Percentiles rank a stretch among this genome's conserved stretches.
Evolutionary conservation across 352 stramenopile genomes (phyloP).

Genomic region (Plasmopara viticola): DNA sequence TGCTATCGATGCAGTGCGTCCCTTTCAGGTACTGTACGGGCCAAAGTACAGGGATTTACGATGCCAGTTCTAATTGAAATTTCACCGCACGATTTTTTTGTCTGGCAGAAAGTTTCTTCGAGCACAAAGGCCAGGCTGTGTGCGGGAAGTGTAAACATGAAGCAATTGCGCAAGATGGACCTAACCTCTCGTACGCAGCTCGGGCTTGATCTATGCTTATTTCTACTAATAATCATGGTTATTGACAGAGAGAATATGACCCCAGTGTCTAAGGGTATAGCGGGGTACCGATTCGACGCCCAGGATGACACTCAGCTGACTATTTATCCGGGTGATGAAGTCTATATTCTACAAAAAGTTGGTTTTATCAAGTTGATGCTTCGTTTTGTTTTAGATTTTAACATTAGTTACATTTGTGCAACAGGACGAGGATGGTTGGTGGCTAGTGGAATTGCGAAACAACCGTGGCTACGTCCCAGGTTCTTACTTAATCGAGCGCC

Average conservation of each 20-base stretch:
- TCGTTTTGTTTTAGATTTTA: conserved; percentile 3
- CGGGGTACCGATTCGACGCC: conserved; percentile 71
- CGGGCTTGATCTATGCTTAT: background rate
- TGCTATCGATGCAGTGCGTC: conserved; percentile 71
- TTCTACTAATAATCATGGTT: background rate
- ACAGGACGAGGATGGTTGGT: conserved; percentile 80
- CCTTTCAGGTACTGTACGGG: conserved; percentile 45
- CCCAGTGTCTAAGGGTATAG: conserved; percentile 46
- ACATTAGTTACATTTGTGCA: conserved; percentile 1
- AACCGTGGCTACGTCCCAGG: conserved; percentile 74
- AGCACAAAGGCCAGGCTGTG: conserved; percentile 67
- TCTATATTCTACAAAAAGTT: conserved; percentile 75
- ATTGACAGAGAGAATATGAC: conserved; percentile 37
- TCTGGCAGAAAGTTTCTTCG: conserved; percentile 77
- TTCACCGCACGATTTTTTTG: conserved; percentile 7
- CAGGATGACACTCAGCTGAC: conserved; percentile 79
- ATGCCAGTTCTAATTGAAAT: background rate
- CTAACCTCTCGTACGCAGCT: conserved; percentile 39
- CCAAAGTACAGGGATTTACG: background rate
- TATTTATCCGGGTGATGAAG: conserved; percentile 71
- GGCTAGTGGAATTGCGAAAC: conserved; percentile 62
- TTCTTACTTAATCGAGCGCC: conserved; percentile 77
- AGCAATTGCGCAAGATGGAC: conserved; percentile 47
- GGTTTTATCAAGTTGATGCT: background rate
- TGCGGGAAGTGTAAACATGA: conserved; percentile 76